Evolutionary conservation across 257 asterid species (phyloP), one percentile per base, ranked within the genome.

Genomic region (Capsicum pubescens): DNA sequence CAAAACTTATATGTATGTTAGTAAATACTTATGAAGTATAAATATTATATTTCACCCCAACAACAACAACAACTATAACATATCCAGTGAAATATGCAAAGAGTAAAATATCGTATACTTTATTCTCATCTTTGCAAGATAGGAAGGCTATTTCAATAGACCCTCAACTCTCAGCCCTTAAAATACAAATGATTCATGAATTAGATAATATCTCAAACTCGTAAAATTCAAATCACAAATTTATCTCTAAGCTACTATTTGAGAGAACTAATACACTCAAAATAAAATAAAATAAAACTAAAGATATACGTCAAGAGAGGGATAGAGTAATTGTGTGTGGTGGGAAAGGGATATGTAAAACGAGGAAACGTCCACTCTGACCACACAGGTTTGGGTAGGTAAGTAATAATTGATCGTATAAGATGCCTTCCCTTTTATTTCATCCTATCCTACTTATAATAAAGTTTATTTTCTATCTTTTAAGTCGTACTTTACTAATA

Each of bases 301-400:
- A 44, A 7, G 48, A 44, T 5, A 44, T 55, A 4, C 3, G 3
- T 6, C 63, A 16, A 58, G 21, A 59, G 10, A 17, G 10, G 9
- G 26, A 15, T 39, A 39, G 44, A 39, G 44, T 39, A 39, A 39
- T 3, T 39, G n/a, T 15, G 77, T 68, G 26, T 68, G 52, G 76
- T 68, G 8, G 77, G 55, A 39, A 39, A 15, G 26, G 54, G 15
- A 17, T 15, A 8, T 39, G 52, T 69, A 36, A 69, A 69, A 69
- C 55, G 77, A 69, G 78, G 78, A 69, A 69, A 69, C 54, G 78
- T 69, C 78, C 78, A 39, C 5, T 69, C 55, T 32, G 55, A 69
- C 78, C 78, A 69, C 78, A 69, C 32, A 69, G 55, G 78, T 69
- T 39, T 69, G 14, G 32, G 14, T 69, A 69, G 55, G 32, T 69